A percentile compares a stretch with the other conserved stretches of the same genome.
These are phyloP conservation scores for Rhodamnia rubescens DNA, from an alignment of 345 rosid species.

Conservation along the genomic window DNA sequence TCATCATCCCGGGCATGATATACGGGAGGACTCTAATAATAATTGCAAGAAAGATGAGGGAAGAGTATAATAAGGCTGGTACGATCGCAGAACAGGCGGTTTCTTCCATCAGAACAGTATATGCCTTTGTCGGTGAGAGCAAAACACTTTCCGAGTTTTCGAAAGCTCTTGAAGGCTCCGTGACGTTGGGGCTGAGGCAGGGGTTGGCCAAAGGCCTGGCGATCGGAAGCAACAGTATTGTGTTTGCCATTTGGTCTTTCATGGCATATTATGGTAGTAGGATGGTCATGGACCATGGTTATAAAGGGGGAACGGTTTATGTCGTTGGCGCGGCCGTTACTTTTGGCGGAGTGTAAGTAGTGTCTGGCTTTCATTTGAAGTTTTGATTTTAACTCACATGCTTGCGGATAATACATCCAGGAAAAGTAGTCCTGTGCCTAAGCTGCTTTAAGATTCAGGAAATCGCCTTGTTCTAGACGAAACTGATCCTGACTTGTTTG, in stretches of 20 bases:
- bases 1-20: slow-evolving; percentile 9
- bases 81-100: slow-evolving; percentile 9
- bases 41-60: slow-evolving; percentile 5
- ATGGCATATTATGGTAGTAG: slow-evolving; percentile 15
- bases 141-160: slow-evolving; percentile 3
- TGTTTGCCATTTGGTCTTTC: slow-evolving; percentile 9
- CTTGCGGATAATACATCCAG: not conserved
- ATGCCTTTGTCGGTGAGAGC: slow-evolving; percentile 6
- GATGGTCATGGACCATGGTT: slow-evolving; percentile 8
- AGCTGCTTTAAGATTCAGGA: not conserved
- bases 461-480: not conserved
- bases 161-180: slow-evolving; percentile 4
- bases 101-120: slow-evolving; percentile 10
- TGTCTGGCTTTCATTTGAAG: not conserved
- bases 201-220: slow-evolving; percentile 15
- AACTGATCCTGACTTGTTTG: not conserved
- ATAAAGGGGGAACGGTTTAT: slow-evolving; percentile 8
- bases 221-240: slow-evolving; percentile 3
- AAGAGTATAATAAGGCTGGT: slow-evolving; percentile 8
- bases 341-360: slow-evolving; percentile 8
- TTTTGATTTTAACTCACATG: not conserved
- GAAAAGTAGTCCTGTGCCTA: not conserved
- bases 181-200: slow-evolving; percentile 10
- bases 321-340: slow-evolving; percentile 4
- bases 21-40: slow-evolving; percentile 8